Evolutionary conservation across 441 rosid species (phyloP).

Genomic region (Populus hybrid): DNA sequence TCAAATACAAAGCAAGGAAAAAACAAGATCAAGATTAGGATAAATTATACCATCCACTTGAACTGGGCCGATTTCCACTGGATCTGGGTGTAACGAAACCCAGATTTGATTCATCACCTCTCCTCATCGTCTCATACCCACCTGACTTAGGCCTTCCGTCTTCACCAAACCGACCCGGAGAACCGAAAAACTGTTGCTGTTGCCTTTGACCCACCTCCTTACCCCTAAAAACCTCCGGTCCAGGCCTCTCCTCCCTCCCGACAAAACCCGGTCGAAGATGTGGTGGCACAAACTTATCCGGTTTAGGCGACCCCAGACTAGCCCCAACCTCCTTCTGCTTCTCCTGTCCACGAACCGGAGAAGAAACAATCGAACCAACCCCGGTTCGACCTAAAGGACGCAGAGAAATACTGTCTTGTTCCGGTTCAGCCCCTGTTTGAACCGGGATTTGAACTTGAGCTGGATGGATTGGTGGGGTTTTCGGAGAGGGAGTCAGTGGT

Average conservation of each 20-base stretch:
- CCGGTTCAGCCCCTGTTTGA: slow-evolving; percentile 30
- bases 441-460: slow-evolving; percentile 14
- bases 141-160: slow-evolving; percentile 74
- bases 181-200: slow-evolving; percentile 28
- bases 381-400: slow-evolving; percentile 66
- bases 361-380: slow-evolving; percentile 14
- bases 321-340: slow-evolving; percentile 24
- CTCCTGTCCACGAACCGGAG: slow-evolving; percentile 31
- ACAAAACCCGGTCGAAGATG: slow-evolving; percentile 84
- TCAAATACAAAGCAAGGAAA: background rate
- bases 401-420: slow-evolving; percentile 50
- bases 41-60: slow-evolving; percentile 58
- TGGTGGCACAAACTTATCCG: slow-evolving; percentile 68
- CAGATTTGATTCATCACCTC: slow-evolving; percentile 39
- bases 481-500: slow-evolving; percentile 15
- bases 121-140: slow-evolving; percentile 47
- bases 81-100: slow-evolving; percentile 44
- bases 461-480: slow-evolving; percentile 5
- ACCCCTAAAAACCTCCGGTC: slow-evolving; percentile 28
- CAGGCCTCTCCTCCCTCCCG: slow-evolving; percentile 56
- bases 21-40: background rate
- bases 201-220: slow-evolving; percentile 34
- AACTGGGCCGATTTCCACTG: slow-evolving; percentile 58
- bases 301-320: slow-evolving; percentile 34
- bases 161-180: slow-evolving; percentile 36